These are phyloP conservation scores for Otatea glauca DNA, from an alignment of 176 grass and related monocot genomes.

Conservation along the genomic window DNA sequence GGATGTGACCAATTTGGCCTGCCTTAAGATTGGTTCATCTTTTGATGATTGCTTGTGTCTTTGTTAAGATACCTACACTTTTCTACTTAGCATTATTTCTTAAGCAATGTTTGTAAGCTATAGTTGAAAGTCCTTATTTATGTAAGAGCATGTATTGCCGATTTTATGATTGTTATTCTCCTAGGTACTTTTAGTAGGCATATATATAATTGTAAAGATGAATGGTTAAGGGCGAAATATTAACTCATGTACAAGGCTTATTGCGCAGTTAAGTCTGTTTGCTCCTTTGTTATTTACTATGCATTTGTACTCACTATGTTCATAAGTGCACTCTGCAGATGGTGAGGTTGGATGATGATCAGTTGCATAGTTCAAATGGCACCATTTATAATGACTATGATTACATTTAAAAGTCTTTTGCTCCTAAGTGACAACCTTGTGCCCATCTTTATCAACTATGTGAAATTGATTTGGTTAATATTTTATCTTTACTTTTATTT, in stretches of 20 bases:
- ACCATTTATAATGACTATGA: slow-evolving; percentile 19
- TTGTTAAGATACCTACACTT: background rate
- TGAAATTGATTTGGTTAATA: background rate
- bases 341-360: background rate
- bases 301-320: background rate
- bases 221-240: too few species aligned
- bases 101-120: background rate
- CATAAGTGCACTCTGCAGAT: background rate
- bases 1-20: background rate
- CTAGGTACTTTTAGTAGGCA: background rate
- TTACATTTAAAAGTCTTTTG: slow-evolving; percentile 39
- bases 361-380: slow-evolving; percentile 47
- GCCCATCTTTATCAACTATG: background rate
- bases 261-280: too few species aligned
- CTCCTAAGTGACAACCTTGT: slow-evolving; percentile 42
- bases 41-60: background rate
- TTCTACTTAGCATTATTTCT: background rate
- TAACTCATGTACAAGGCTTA: too few species aligned
- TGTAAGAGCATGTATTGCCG: background rate
- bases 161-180: background rate
- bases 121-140: background rate
- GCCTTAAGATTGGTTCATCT: background rate
- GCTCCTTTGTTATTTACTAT: background rate
- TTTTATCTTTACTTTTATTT: background rate
- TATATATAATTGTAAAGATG: too few species aligned